Base-by-base conservation (phyloP, 768 basidiomycete genomes). In the Tylopilus sp. region DNA sequence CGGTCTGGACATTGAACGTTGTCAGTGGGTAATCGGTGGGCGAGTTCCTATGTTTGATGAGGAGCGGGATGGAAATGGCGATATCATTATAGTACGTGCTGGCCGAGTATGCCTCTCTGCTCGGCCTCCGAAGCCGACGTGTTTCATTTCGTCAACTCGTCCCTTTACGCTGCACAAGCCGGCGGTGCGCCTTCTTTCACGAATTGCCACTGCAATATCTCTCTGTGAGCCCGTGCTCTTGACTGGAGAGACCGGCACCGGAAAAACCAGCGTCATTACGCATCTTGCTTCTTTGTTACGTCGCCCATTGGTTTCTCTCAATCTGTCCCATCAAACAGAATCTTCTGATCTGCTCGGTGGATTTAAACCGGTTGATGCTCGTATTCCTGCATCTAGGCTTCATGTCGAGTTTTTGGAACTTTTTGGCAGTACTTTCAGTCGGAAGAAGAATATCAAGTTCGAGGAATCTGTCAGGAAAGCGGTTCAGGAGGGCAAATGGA, bases 171-270 rank as follows among this genome's bases (percentile, higher is more conserved):
- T 98, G 71, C 96, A 98, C 62, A 82, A 83, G 50, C 94, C 93
- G 1, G 93, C 93, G 0, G 71, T 88, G 1, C 71, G 81, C 28
- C 76, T 98, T 3, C 78, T 98, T 30, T 88, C 91, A 21, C 83
- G 91, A 16, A 86, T 98, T 33, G 83, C 84, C 3, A 84, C 83
- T 21, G 82, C 87, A 1, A 76, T 93, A 42, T 76, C 85, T 0
- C 74, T 87, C 42, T 71, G 72, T 14, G 97, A 99, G 64, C 93
- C 97, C 6, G 76, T 95, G 6, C 79, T 99, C 9, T 79, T 99
- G 24, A 93, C 94, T 0, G 97, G 97, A 42, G 97, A 99, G 74
- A 99, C 97, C 3, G 97, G 97, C n/a, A 99, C 97, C 1, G 97
- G 97, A 14, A 99, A 99, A 72, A 99, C 97, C 1, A 95, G 94